phyloP scores from a whole-genome alignment of 768 basidiomycete genomes.

The Trametes cingulata region DNA sequence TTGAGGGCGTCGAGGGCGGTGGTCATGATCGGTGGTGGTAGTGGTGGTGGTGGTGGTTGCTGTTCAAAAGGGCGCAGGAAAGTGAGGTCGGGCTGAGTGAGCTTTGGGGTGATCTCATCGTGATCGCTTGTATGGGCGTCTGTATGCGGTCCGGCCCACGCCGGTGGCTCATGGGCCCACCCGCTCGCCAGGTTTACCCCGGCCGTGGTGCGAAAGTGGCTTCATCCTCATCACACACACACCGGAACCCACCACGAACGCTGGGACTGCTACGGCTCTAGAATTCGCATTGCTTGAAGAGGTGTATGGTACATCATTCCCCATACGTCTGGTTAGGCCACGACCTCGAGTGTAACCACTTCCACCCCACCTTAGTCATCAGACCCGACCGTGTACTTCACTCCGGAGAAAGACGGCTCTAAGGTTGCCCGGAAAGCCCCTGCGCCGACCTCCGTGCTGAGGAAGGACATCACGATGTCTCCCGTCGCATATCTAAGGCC shows the following conservation, averaged over 20 bases:
- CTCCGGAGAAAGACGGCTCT: too few species aligned
- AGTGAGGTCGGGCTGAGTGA: conserved; percentile 8
- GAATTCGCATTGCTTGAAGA: too few species aligned
- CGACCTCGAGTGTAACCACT: too few species aligned
- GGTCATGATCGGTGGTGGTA: conserved; percentile 49
- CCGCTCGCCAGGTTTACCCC: not conserved
- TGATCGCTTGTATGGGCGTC: conserved; percentile 9
- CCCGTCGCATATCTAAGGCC: too few species aligned
- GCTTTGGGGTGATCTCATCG: conserved; percentile 17
- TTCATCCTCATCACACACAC: not conserved
- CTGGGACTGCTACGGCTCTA: too few species aligned
- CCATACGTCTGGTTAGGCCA: too few species aligned
- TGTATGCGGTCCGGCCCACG: conserved; percentile 1
- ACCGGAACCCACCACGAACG: not conserved
- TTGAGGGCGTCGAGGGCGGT: conserved; percentile 85
- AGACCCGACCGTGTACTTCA: too few species aligned
- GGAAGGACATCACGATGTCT: too few species aligned
- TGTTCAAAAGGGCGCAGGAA: conserved; percentile 2
- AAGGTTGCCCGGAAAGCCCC: too few species aligned
- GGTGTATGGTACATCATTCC: too few species aligned
- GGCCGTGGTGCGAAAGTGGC: conserved; percentile 2
- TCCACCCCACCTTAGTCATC: too few species aligned
- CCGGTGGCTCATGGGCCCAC: conserved; percentile 1
- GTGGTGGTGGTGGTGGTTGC: conserved; percentile 15
- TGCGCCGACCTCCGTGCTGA: too few species aligned